These are phyloP conservation scores for Multifurca ochricompacta DNA, from an alignment of 768 basidiomycete species.

Conservation along the genomic window DNA sequence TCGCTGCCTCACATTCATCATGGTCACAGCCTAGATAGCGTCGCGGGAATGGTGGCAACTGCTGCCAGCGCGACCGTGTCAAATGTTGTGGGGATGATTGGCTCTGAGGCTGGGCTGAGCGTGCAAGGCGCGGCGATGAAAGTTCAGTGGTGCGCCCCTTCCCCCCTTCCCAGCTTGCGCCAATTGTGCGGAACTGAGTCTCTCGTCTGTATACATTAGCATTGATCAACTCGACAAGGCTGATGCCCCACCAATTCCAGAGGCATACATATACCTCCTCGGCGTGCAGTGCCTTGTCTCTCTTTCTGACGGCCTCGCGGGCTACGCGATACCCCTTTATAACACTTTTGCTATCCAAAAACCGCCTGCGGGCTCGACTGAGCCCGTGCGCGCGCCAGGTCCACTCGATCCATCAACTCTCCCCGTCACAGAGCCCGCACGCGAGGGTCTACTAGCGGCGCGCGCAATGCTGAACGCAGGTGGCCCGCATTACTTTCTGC, in stretches of 20 bases:
- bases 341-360: constrained; percentile 57
- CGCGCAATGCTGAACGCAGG: constrained; percentile 75
- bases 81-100: constrained; percentile 83
- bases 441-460: constrained; percentile 54
- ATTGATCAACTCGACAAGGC: constrained; percentile 99
- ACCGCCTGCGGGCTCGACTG: constrained; percentile 53
- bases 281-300: constrained; percentile 83
- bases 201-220: constrained; percentile 32
- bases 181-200: background rate
- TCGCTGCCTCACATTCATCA: constrained; percentile 40
- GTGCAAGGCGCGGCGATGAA: constrained; percentile 75
- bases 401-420: constrained; percentile 57
- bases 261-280: constrained; percentile 88
- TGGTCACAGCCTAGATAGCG: constrained; percentile 53
- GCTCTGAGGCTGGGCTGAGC: constrained; percentile 60
- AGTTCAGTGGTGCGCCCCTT: constrained; percentile 73
- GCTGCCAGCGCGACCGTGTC: constrained; percentile 79
- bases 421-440: constrained; percentile 44
- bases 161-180: constrained; percentile 3
- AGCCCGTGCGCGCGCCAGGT: constrained; percentile 61
- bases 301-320: constrained; percentile 78
- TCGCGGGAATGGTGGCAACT: constrained; percentile 78
- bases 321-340: constrained; percentile 70
- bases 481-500: constrained; percentile 94
- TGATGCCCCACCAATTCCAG: constrained; percentile 88